Evolutionary conservation across 169 alveolate species (phyloP).

Genomic region (Theileria annulata): DNA sequence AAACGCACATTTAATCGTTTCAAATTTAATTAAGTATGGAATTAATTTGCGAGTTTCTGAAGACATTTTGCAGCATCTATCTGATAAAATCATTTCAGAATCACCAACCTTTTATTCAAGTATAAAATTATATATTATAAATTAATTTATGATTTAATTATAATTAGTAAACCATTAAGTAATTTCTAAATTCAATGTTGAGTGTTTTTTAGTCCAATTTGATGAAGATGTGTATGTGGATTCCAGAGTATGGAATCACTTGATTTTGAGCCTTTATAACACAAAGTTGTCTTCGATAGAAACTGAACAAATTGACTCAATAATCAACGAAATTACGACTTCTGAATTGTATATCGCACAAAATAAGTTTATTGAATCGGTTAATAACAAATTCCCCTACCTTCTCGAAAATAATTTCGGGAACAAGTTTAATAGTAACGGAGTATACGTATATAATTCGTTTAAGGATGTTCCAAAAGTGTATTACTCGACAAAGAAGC

Average conservation of each 20-base stretch:
- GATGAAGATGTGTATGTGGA: constrained; percentile 13
- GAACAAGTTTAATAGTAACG: constrained; percentile 39
- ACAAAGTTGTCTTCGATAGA: neutral
- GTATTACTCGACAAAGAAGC: constrained; percentile 39
- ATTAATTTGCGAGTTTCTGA: constrained; percentile 10
- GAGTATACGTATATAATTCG: constrained; percentile 57
- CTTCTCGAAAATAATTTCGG: constrained; percentile 1
- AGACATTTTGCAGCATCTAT: neutral
- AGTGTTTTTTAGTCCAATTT: constrained; percentile 12
- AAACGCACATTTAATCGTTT: constrained; percentile 6
- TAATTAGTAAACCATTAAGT: neutral
- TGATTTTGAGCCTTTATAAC: constrained; percentile 3
- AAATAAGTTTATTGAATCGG: neutral
- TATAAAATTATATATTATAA: neutral
- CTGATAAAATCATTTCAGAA: neutral
- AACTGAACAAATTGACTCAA: neutral
- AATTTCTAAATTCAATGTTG: neutral
- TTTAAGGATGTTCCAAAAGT: constrained; percentile 58
- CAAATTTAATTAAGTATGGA: constrained; percentile 30
- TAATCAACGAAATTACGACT: neutral
- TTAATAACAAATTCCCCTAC: constrained; percentile 16
- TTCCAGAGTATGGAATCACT: constrained; percentile 23
- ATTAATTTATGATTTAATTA: neutral
- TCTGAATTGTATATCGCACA: constrained; percentile 1
- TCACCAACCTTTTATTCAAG: constrained; percentile 17